phyloP scores from a whole-genome alignment of 129 eudicot species.

The Centella asiatica region DNA sequence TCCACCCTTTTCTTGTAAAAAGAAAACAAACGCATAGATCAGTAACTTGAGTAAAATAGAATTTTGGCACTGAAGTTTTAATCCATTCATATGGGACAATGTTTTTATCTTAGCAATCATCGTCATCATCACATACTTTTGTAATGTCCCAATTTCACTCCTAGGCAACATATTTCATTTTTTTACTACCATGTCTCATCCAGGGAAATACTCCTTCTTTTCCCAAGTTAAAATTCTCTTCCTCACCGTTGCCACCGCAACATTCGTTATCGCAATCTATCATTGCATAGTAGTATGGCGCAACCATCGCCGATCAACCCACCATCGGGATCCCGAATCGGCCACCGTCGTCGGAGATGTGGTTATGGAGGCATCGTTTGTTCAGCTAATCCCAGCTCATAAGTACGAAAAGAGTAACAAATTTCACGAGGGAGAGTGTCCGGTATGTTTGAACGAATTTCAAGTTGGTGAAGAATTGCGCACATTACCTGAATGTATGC shows the following conservation, averaged over 20 bases:
- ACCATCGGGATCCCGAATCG: not conserved
- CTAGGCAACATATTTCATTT: not conserved
- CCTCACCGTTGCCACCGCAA: not conserved
- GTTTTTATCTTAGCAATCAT: conserved; percentile 1
- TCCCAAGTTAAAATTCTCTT: not conserved
- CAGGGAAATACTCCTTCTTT: not conserved
- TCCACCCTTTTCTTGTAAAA: too few species aligned
- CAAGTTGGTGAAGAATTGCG: conserved; percentile 20
- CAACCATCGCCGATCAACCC: not conserved
- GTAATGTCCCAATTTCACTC: not conserved
- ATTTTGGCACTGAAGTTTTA: not conserved
- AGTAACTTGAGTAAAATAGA: too few species aligned
- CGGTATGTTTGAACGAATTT: conserved; percentile 23
- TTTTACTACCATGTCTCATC: not conserved
- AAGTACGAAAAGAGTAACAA: conserved; percentile 10
- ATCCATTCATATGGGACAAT: not conserved
- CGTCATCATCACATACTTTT: not conserved
- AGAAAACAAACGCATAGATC: too few species aligned
- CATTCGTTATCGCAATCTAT: not conserved
- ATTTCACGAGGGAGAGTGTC: conserved; percentile 12
- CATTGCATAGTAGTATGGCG: not conserved
- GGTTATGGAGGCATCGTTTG: not conserved
- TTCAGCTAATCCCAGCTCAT: conserved; percentile 13
- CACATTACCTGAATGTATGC: conserved; percentile 22
- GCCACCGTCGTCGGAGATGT: not conserved